Base-by-base conservation (phyloP, 2,329 filamentous ascomycete species). In the Pseudogymnoascus destructans region DNA sequence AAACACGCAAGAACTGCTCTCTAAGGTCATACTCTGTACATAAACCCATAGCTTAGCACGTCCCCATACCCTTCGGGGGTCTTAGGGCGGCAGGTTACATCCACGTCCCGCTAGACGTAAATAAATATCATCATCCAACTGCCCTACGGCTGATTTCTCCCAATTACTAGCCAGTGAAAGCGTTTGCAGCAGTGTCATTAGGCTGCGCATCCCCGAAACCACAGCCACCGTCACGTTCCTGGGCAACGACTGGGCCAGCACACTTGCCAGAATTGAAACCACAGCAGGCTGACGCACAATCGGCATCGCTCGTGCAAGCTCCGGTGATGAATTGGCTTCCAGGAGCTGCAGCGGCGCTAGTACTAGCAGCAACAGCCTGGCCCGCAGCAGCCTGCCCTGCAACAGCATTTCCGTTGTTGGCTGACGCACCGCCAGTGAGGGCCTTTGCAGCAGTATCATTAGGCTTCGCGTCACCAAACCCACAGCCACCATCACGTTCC, bases 401-500 rank as follows among this genome's bases (percentile, higher is more conserved):
- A 23, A 8, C 23, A 15, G 42, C n/a, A 15, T 46, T 46, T 46
- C 0, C 40, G 11, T 42, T 42, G 40, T 46, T 46, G 21, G 21
- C 8, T 17, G 21, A 10, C n/a, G 58, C 35, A 10, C 23, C 36
- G 3, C 59, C 60, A 6, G 52, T 38, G 3, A 38, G 36, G 5
- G 36, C 36, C 8, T 38, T 17, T 7, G 36, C 36, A 2, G 36
- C 36, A 3, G 49, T 59, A 21, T 61, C 58, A 25, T 62, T 62
- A 1, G 61, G 58, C 10, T 36, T 23, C 0, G 59, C 55, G 3
- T 58, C 42, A 7, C 62, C 63, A 38, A 70, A 70, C 1, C 69
- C 69, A 61, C 70, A 71, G 3, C 69, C 69, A 8, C 67, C 66
- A 58, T 71, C 70, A 21, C 69, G 66, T 6, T 65, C 64, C 46